Conservation (phyloP, 345 rosid genomes). For the Kandelia obovata region DNA sequence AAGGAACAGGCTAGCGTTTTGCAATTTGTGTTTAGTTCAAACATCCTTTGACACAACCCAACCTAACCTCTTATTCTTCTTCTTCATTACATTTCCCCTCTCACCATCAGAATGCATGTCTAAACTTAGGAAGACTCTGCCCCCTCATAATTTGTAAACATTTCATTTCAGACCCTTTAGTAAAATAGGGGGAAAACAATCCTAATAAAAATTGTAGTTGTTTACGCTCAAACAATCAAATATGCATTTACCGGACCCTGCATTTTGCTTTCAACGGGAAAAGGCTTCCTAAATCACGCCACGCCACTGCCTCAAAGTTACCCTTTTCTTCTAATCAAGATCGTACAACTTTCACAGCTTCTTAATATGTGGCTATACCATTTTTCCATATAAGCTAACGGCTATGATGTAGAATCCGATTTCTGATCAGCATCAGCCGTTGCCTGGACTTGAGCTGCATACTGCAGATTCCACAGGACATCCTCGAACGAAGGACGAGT, state of each 20-base stretch:
- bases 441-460: slow-evolving; percentile 92
- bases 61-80: too few species aligned
- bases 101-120: too few species aligned
- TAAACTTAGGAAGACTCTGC: too few species aligned
- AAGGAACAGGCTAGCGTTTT: too few species aligned
- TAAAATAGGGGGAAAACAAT: neutral
- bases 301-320: neutral
- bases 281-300: slow-evolving; percentile 9
- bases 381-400: neutral
- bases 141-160: neutral
- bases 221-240: slow-evolving; percentile 6
- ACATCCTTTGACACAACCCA: too few species aligned
- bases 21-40: too few species aligned
- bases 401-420: slow-evolving; percentile 61
- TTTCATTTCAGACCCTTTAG: slow-evolving; percentile 3
- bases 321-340: neutral
- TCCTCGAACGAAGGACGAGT: slow-evolving; percentile 84
- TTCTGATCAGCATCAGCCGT: slow-evolving; percentile 73
- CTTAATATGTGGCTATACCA: neutral
- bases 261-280: slow-evolving; percentile 17
- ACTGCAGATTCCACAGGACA: slow-evolving; percentile 89
- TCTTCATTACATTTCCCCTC: too few species aligned
- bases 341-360: neutral
- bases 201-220: neutral
- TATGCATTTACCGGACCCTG: neutral